Base-by-base conservation (phyloP, 768 basidiomycete species). In the Lactarius sanguifluus region DNA sequence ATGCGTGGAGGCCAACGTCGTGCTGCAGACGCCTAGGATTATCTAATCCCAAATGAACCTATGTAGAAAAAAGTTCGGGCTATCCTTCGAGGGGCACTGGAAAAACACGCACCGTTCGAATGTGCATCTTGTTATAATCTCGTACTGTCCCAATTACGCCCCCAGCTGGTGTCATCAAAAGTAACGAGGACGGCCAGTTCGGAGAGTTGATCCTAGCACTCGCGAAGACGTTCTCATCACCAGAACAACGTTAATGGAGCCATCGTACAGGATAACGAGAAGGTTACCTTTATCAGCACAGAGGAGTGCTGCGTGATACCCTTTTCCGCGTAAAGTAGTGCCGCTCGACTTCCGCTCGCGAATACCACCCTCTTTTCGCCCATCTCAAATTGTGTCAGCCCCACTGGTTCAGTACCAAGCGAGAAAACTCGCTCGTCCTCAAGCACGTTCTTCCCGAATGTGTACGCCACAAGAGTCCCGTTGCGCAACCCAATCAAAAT, bases 61-160 rank as follows among this genome's bases (percentile, higher is more conserved):
- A 47, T 54, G n/a, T 20, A 23, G 56, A 41, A 38, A 61, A 47
- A 71, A 25, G 67, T 43, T 61, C 60, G 59, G 36, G 30, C 25
- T 52, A 41, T 66, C 54, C 59, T 13, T 59, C 63, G 57, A 36
- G 23, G 56, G 45, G 13, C 55, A 25, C 32, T 3, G 8, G 34
- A 56, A 47, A 38, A 68, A 83, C 45, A 28, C 66, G 69, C 74
- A 92, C 92, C 41, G 91, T 84, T 64, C 87, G 86, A 56, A 96
- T 86, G 71, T 96, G 90, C 75, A 94, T 81, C 75, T 91, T 91
- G 69, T 91, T 85, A 13, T 93, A 78, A 66, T 89, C 83, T 38
- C 80, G 77, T 15, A 93, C 82, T 6, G 78, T 78, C 9, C 93
- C 94, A 55, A 96, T 84, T 57, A 83, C 76, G 18, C 95, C 75